A percentile compares a stretch with the other conserved stretches of the same genome.
Conservation (phyloP, 2,329 filamentous ascomycete species). For the Epichloe sylvatica region DNA sequence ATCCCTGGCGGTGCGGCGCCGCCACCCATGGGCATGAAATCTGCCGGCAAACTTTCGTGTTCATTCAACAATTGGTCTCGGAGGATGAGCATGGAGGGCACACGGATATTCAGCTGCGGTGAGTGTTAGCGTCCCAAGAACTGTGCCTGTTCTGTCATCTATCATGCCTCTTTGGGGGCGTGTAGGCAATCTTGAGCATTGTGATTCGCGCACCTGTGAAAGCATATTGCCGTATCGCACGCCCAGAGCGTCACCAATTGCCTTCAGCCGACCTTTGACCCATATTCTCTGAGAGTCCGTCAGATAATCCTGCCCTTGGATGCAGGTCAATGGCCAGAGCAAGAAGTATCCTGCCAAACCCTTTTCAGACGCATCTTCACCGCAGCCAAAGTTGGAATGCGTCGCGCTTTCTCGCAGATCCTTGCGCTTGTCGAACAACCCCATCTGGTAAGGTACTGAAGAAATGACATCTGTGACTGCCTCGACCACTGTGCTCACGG, state of each 20-base stretch:
- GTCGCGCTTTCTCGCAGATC: constrained; percentile 24
- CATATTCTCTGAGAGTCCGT: constrained; percentile 44
- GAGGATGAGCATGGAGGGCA: constrained; percentile 47
- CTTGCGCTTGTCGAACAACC: constrained; percentile 36
- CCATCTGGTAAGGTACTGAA: constrained; percentile 44
- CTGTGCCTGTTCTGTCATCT: too few species aligned
- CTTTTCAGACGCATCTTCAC: constrained; percentile 35
- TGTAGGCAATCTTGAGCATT: too few species aligned
- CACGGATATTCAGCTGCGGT: constrained; percentile 37
- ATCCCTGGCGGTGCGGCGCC: background rate
- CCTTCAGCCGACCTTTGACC: constrained; percentile 36
- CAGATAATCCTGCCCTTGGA: constrained; percentile 41
- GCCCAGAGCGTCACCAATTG: constrained; percentile 40
- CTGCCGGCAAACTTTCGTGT: background rate
- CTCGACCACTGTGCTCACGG: constrained; percentile 33
- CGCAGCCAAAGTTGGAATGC: constrained; percentile 32
- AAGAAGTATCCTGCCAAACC: constrained; percentile 43
- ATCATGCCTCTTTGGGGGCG: too few species aligned
- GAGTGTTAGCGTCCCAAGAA: background rate
- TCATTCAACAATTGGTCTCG: constrained; percentile 22
- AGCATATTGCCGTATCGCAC: constrained; percentile 43
- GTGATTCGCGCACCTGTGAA: constrained; percentile 26
- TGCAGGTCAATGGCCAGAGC: constrained; percentile 41
- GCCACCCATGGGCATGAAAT: background rate
- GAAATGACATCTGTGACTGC: constrained; percentile 44